Conservation (phyloP, 2,329 filamentous ascomycete species). For the Ascomycota sp. region DNA sequence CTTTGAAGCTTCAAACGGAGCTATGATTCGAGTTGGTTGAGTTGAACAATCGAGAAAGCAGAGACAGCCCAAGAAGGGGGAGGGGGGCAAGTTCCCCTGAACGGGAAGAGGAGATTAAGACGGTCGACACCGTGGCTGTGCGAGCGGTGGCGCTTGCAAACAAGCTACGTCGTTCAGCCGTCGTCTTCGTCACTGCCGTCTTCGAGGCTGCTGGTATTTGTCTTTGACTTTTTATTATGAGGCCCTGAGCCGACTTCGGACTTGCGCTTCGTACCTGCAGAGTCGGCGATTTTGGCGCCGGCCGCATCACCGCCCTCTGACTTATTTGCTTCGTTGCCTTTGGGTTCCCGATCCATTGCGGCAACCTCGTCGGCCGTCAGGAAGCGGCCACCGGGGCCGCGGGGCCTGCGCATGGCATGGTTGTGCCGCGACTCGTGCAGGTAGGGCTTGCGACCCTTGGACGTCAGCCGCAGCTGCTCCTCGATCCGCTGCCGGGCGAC, state of each 20-base stretch:
- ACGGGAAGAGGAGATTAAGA: neutral
- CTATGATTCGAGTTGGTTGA: no score
- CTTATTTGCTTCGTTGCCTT: constrained; percentile 17
- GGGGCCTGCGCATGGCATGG: constrained; percentile 87
- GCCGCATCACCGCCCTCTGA: constrained; percentile 9
- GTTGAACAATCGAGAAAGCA: no score
- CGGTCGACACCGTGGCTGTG: neutral
- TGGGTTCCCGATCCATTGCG: constrained; percentile 52
- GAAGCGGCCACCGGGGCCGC: constrained; percentile 87
- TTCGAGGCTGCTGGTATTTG: constrained; percentile 21
- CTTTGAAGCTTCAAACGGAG: no score
- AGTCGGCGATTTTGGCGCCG: constrained; percentile 7
- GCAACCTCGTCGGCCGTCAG: constrained; percentile 91
- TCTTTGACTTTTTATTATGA: constrained; percentile 35
- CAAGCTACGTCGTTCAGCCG: constrained; percentile 3
- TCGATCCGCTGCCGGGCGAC: constrained; percentile 87
- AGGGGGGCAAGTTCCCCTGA: neutral
- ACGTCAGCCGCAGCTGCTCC: constrained; percentile 76
- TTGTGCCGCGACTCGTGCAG: constrained; percentile 95
- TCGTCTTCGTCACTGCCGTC: constrained; percentile 21
- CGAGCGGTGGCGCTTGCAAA: neutral
- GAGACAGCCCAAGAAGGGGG: no score
- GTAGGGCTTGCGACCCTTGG: constrained; percentile 90
- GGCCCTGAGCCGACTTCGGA: constrained; percentile 27
- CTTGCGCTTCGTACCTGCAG: constrained; percentile 37